A percentile compares a stretch with the other conserved stretches of the same genome.
Evolutionary conservation across 176 grass and related monocot species (phyloP).

Genomic region (Microstegium vimineum): DNA sequence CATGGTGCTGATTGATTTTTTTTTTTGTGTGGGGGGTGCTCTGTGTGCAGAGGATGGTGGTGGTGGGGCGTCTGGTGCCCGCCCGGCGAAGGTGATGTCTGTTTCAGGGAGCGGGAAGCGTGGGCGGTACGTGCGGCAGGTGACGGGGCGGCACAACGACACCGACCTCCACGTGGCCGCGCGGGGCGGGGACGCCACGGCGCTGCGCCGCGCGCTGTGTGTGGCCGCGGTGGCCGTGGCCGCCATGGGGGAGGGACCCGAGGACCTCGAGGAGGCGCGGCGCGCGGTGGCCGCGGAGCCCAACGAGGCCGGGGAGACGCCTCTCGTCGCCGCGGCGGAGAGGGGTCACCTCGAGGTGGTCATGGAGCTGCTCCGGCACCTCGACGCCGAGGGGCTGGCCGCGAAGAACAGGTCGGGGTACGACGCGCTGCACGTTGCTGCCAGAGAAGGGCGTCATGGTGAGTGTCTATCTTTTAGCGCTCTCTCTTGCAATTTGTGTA

Average conservation of each 20-base stretch:
- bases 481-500: not conserved
- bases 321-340: conserved; percentile 68
- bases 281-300: conserved; percentile 56
- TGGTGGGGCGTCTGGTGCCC: not conserved
- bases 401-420: conserved; percentile 76
- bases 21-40: not conserved
- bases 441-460: conserved; percentile 72
- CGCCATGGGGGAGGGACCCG: conserved; percentile 30
- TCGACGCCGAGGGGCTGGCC: conserved; percentile 48
- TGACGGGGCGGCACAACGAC: conserved; percentile 87
- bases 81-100: conserved; percentile 49
- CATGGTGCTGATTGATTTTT: not conserved
- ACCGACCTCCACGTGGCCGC: conserved; percentile 82
- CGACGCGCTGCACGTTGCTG: conserved; percentile 76
- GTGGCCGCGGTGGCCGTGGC: conserved; percentile 35
- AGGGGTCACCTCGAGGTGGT: conserved; percentile 60
- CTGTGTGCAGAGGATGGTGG: conserved; percentile 25
- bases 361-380: conserved; percentile 58
- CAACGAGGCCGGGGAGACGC: conserved; percentile 76
- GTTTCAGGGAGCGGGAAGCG: conserved; percentile 61
- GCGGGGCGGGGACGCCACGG: conserved; percentile 49
- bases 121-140: conserved; percentile 87
- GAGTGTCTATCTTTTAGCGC: not conserved
- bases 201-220: conserved; percentile 41
- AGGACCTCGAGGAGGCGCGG: conserved; percentile 47